Evolutionary conservation across 257 asterid species (phyloP), one percentile per base, ranked within the genome.

Genomic region (Capsicum rhomboideum): DNA sequence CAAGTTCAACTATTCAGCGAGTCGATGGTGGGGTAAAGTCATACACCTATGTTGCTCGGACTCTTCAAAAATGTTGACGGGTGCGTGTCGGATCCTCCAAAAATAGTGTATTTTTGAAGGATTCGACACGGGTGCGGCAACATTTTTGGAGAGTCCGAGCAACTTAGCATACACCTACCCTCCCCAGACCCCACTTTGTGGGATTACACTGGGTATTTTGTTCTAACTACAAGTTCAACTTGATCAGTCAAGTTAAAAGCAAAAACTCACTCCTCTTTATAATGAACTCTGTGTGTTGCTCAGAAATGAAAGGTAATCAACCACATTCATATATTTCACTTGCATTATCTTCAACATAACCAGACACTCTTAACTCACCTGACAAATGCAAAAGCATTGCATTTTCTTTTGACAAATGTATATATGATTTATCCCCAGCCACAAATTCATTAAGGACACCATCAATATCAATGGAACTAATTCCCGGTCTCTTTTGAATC

Each of bases 351-450:
- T 52, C 83, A 84, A 66, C 75, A 79, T 84, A 83, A 31, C 67
- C 82, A 20, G 85, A 87, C 67, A 69, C 6, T 83, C 90, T 80
- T 20, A 91, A 71, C 85, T 93, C 93, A 34, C 59, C 10, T 13
- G 96, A 91, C 87, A 92, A 82, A 71, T 59, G 46, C 44, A 90
- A 84, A 55, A 95, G 91, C 90, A 86, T 89, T 68, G 29, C 12
- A 56, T 86, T 86, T 14, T 92, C 89, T 20, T 59, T 50, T 26
- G 87, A 86, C 52, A 90, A 54, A 59, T 92, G 92, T 4, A 14
- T 2, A 44, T 93, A 96, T 12, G 96, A 89, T 85, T 63, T 91
- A 84, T 95, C 96, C 55, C 95, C 95, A 7, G 97, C 94, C 55
- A 83, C 80, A 74, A 95, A 95, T 84, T 89, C 91, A 52, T 88